Evolutionary conservation across 257 asterid genomes (phyloP).

Genomic region (Solanum verrucosum): DNA sequence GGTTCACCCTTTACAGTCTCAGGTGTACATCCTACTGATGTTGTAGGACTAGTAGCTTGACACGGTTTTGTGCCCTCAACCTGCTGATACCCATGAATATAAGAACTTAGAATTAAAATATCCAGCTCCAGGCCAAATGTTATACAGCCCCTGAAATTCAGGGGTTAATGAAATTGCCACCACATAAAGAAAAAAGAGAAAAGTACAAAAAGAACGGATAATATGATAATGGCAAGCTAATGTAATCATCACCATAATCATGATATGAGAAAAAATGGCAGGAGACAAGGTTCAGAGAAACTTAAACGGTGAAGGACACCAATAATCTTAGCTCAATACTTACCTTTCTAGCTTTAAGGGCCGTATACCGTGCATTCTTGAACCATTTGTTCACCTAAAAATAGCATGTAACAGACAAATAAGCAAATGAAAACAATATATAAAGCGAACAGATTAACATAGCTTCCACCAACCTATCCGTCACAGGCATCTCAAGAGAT

Average conservation of each 20-base stretch:
- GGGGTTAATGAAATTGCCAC: not conserved
- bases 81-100: conserved; percentile 23
- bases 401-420: conserved; percentile 4
- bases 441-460: not conserved
- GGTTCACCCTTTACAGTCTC: conserved; percentile 18
- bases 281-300: not conserved
- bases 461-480: not conserved
- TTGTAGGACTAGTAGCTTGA: conserved; percentile 27
- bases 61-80: conserved; percentile 21
- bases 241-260: not conserved
- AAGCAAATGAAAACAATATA: conserved; percentile 1
- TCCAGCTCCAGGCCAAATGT: not conserved
- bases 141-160: not conserved
- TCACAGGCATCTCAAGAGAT: not conserved
- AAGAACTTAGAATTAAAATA: not conserved
- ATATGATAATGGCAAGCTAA: not conserved
- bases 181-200: not conserved
- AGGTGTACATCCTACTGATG: conserved; percentile 23
- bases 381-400: conserved; percentile 97
- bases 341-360: conserved; percentile 91
- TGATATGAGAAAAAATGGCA: not conserved
- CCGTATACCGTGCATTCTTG: conserved; percentile 92
- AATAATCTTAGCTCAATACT: conserved; percentile 7
- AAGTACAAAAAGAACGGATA: conserved; percentile 1
- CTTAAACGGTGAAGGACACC: not conserved